Conservation (phyloP, 805 yeast genomes). For the Scheffersomyces stipitis region DNA sequence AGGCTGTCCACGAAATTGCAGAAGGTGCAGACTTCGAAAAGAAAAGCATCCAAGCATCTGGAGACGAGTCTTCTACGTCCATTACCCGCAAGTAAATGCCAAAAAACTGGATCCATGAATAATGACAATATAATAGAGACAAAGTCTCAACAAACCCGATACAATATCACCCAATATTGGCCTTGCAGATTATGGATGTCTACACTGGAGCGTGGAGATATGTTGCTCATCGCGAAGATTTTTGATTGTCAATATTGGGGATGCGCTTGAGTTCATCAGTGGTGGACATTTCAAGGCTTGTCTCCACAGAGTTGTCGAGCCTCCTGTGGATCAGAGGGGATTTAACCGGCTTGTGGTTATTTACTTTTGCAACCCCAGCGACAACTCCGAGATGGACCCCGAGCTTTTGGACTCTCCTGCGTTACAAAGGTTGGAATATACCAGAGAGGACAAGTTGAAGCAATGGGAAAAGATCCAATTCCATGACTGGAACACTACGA, state of each 20-base stretch:
- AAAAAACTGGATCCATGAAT: too few relatives aligned
- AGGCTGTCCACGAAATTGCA: too few relatives aligned
- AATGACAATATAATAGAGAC: too few relatives aligned
- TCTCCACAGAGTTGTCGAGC: conserved; percentile 48
- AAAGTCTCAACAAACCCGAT: too few relatives aligned
- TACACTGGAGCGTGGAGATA: conserved; percentile 38
- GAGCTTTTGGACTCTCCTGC: conserved; percentile 39
- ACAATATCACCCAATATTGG: conserved; percentile 40
- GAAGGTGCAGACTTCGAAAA: too few relatives aligned
- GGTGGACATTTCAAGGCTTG: conserved; percentile 50
- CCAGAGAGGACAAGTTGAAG: conserved; percentile 21
- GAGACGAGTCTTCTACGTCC: too few relatives aligned
- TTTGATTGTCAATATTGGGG: conserved; percentile 44
- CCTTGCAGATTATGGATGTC: conserved; percentile 40
- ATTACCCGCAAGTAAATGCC: too few relatives aligned
- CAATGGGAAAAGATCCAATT: conserved; percentile 39
- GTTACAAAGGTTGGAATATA: conserved; percentile 30
- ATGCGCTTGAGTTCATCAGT: conserved; percentile 39
- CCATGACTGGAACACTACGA: conserved; percentile 35
- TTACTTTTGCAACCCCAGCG: conserved; percentile 42
- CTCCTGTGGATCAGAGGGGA: conserved; percentile 41
- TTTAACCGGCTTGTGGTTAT: conserved; percentile 40
- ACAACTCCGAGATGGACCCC: conserved; percentile 40
- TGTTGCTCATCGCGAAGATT: conserved; percentile 38
- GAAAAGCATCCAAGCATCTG: too few relatives aligned